Base-by-base conservation (phyloP, 345 rosid genomes). In the Alliaria petiolata region DNA sequence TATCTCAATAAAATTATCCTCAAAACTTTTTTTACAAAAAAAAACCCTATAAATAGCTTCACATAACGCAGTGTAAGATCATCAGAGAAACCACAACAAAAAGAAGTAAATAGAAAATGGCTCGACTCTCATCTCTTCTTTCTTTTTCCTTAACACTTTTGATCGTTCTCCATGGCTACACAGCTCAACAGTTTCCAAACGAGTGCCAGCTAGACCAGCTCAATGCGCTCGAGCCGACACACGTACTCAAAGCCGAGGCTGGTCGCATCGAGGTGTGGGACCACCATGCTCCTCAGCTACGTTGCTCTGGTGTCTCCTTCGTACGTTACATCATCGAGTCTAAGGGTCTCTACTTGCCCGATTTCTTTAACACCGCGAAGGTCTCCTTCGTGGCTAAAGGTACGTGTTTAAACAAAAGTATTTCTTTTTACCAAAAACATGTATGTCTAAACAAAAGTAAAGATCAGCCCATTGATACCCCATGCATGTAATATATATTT, bases 181-280 rank as follows among this genome's bases (percentile, higher is more conserved):
- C 69, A 16, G 86, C 84, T 52, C 79, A 65, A 16, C 22, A 78
- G 67, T 78, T 66, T 45, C 78, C 64, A 20, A 59, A 72, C 31
- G 81, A 83, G 75, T 90, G 91, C 72, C 84, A 81, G 52, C 70
- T 90, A 34, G 80, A 83, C 49, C 74, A 78, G 70, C 81, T 88
- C 25, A 65, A 79, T 34, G 78, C 87, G 4, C 71, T 84, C 6
- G 81, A 85, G 71, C 89, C 97, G 10, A 76, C 72, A 38, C 60
- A 74, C 69, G 80, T 75, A 8, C 38, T 84, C 15, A 74, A 82
- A 69, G 26, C 69, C 4, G 88, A 89, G 68, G 95, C 87, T 2
- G 89, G 95, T 53, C 12, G 67, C 30, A 74, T 82, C 1, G 90
- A 90, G 74, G 26, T 81, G 0, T 86, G 87, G 95, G 78, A 88